A percentile compares a stretch with the other conserved stretches of the same genome.
These are phyloP conservation scores for Lactifluus rugatus DNA, from an alignment of 768 basidiomycete species.

Conservation along the genomic window DNA sequence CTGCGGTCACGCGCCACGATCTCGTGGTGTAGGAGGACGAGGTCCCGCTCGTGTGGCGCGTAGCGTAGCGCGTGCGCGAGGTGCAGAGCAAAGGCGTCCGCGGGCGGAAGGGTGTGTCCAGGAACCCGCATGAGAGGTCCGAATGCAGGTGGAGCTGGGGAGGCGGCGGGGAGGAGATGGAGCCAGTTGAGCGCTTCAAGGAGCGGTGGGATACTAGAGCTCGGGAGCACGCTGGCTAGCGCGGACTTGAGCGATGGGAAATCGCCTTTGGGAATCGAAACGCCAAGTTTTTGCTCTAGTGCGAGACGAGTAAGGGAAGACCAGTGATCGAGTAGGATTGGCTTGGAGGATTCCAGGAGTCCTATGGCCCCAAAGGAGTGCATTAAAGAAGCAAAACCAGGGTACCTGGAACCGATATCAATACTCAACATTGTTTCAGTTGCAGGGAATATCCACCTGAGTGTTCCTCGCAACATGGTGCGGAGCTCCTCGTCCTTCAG, in stretches of 20 bases:
- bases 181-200: constrained; percentile 44
- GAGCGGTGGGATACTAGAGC: constrained; percentile 23
- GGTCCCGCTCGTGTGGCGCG: constrained; percentile 61
- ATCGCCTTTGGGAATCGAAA: constrained; percentile 25
- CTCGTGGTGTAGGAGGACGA: constrained; percentile 82
- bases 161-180: constrained; percentile 23
- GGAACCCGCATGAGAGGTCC: constrained; percentile 37
- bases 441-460: constrained; percentile 41
- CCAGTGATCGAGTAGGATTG: constrained; percentile 33
- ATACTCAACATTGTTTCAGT: neutral
- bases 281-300: constrained; percentile 24
- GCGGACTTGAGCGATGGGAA: constrained; percentile 28
- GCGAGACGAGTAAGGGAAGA: constrained; percentile 31
- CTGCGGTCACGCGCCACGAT: constrained; percentile 40
- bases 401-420: constrained; percentile 46
- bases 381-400: constrained; percentile 71
- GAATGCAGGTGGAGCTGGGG: constrained; percentile 15
- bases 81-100: constrained; percentile 67
- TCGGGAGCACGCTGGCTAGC: constrained; percentile 22
- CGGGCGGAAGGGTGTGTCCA: constrained; percentile 34
- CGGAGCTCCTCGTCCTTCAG: constrained; percentile 38
- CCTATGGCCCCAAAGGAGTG: constrained; percentile 63
- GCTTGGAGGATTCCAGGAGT: constrained; percentile 40
- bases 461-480: constrained; percentile 75
- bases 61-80: constrained; percentile 68